Evolutionary conservation across 2,329 filamentous ascomycete genomes (phyloP).

Genomic region (Escovopsis sp.): DNA sequence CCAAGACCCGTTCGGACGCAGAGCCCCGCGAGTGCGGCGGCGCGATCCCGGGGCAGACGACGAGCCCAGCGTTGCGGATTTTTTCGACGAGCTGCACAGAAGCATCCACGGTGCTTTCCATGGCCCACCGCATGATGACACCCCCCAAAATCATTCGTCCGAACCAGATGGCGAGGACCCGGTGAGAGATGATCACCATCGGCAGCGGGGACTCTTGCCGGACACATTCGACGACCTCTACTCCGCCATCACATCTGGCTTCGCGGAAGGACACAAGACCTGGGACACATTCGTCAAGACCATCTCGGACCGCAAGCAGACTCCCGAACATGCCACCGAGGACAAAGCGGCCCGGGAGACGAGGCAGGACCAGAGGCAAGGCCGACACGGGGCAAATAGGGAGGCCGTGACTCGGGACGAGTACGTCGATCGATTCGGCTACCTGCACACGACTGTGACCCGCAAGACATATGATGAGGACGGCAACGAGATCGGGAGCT

Average conservation of each 20-base stretch:
- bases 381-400: constrained; percentile 10
- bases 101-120: not conserved
- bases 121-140: too few relatives aligned
- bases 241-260: constrained; percentile 21
- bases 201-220: constrained; percentile 9
- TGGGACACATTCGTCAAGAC: constrained; percentile 26
- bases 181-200: not conserved
- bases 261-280: constrained; percentile 22
- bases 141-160: too few relatives aligned
- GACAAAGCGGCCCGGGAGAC: too few relatives aligned
- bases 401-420: constrained; percentile 25
- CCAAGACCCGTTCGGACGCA: constrained; percentile 17
- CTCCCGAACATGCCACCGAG: not conserved
- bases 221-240: constrained; percentile 29
- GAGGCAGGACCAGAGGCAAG: not conserved
- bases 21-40: constrained; percentile 16
- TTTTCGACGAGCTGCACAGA: constrained; percentile 6
- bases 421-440: constrained; percentile 28
- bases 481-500: constrained; percentile 25
- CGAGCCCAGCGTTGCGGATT: constrained; percentile 4
- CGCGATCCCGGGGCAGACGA: constrained; percentile 7
- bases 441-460: constrained; percentile 26
- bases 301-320: constrained; percentile 12
- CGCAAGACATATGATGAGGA: constrained; percentile 25
- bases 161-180: too few relatives aligned